Evolutionary conservation across 208 protist genomes (phyloP).

Genomic region (Leishmania major): DNA sequence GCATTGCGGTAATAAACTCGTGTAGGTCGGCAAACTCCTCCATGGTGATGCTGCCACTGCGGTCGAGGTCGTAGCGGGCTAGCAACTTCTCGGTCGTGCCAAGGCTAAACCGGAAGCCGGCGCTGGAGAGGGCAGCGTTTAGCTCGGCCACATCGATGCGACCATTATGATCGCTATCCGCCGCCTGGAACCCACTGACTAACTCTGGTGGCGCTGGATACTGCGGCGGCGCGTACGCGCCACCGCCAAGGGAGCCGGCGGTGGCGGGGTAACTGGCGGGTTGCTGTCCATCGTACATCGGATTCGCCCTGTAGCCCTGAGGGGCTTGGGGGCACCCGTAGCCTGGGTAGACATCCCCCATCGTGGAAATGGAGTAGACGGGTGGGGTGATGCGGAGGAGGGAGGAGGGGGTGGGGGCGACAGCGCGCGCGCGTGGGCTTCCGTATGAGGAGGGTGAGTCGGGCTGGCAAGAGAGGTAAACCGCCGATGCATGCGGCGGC

Average conservation of each 20-base stretch:
- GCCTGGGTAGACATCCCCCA: background rate
- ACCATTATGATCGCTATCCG: constrained; percentile 65
- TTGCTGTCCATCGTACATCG: background rate
- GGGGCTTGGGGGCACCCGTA: background rate
- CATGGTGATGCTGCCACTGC: constrained; percentile 58
- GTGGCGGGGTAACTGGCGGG: background rate
- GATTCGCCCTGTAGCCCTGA: background rate
- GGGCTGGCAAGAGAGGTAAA: background rate
- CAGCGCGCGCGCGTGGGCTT: background rate
- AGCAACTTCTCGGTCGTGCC: constrained; percentile 73
- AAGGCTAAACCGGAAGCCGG: constrained; percentile 63
- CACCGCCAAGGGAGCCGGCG: background rate
- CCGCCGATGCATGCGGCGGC: background rate
- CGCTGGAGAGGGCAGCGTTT: constrained; percentile 55
- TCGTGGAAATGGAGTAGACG: background rate
- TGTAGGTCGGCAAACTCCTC: constrained; percentile 71
- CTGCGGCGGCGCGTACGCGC: constrained; percentile 8
- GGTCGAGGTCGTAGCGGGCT: constrained; percentile 70
- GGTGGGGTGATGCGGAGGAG: background rate
- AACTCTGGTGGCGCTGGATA: constrained; percentile 31
- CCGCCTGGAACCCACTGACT: constrained; percentile 59
- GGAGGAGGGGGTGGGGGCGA: background rate
- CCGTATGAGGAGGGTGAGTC: no score
- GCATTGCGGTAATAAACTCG: constrained; percentile 63
- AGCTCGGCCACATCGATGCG: constrained; percentile 67